Evolutionary conservation across 257 asterid species (phyloP), one percentile per base, ranked within the genome.

Genomic region (Solanum pennellii): DNA sequence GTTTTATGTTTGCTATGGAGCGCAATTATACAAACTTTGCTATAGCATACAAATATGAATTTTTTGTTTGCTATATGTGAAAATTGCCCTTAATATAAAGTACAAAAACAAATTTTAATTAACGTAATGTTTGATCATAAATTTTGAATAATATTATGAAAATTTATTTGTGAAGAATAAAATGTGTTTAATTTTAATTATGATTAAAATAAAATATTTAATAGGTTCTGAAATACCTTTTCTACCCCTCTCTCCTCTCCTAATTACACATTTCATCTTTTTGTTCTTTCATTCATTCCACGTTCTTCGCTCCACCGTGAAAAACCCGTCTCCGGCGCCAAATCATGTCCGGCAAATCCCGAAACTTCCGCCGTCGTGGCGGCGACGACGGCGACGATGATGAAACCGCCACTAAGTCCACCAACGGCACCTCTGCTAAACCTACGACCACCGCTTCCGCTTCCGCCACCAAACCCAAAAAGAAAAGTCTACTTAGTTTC

Each of bases 291-390:
- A 1, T 33, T 35, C 79, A 23, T 23, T 62, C 69, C 45, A 16
- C 15, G 79, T 2, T 72, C 44, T 72, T 72, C 80, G 42, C 80
- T 31, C 77, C 44, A 71, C 77, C 77, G 77, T 71, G 82, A 37
- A 73, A 73, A 73, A 3, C 12, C 31, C 15, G 31, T 74, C 60
- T 41, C 60, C 59, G 83, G 62, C 62, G 23, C 59, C 37, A 42
- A n/a, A 5, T 13, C 62, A 77, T 79, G 84, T 79, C 84, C 25
- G 65, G 10, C 3, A 93, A 92, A 88, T 87, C 96, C 27, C 92
- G 97, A 37, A 95, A 96, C 89, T 93, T 94, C 90, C 99, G 99
- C 90, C 99, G 99, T 83, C 98, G 98, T 1, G 92, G 90, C 77
- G 98, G 92, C n/a, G 96, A 92, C 20, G 94, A 90, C n/a, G 94